A percentile compares a stretch with the other conserved stretches of the same genome.
Conservation (phyloP, 805 yeast genomes). For the Ogataea ganodermae region DNA sequence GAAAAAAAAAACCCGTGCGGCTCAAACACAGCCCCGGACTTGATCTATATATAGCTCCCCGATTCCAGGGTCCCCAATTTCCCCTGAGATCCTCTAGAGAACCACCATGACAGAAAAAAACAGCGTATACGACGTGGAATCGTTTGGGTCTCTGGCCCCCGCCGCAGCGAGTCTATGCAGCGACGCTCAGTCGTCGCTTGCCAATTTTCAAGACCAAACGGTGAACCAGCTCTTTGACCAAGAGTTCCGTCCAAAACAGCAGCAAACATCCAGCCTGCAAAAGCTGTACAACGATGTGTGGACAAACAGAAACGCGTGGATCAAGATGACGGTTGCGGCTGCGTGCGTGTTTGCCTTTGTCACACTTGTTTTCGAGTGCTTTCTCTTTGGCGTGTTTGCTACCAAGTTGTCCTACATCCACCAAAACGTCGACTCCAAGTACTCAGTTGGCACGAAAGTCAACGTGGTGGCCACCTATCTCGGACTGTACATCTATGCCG, state of each 20-base stretch:
- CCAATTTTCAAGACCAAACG: slow-evolving; percentile 1
- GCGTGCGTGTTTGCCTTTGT: slow-evolving; percentile 39
- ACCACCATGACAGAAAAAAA: slow-evolving; percentile 3
- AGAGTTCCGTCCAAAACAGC: slow-evolving; percentile 12
- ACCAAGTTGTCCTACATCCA: slow-evolving; percentile 27
- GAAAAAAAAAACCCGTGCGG: neutral
- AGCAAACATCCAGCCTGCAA: neutral
- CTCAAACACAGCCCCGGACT: slow-evolving; percentile 6
- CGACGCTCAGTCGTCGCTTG: neutral
- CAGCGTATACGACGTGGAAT: slow-evolving; percentile 5
- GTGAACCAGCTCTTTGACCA: slow-evolving; percentile 13
- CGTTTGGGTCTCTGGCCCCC: neutral
- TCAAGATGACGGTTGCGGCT: slow-evolving; percentile 30
- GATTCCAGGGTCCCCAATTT: neutral
- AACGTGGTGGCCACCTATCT: slow-evolving; percentile 37
- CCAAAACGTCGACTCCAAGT: slow-evolving; percentile 8
- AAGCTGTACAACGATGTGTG: slow-evolving; percentile 15
- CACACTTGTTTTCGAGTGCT: slow-evolving; percentile 40
- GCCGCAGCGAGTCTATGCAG: no score
- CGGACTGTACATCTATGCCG: slow-evolving; percentile 47
- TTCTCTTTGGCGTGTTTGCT: slow-evolving; percentile 42
- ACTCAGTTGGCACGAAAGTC: slow-evolving; percentile 8
- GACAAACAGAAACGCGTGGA: slow-evolving; percentile 19
- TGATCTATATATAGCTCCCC: slow-evolving; percentile 2
- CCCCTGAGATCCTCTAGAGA: no score